Percentiles rank a stretch among this genome's conserved stretches.
phyloP scores from a whole-genome alignment of 345 rosid species.

The Cochlearia excelsa region DNA sequence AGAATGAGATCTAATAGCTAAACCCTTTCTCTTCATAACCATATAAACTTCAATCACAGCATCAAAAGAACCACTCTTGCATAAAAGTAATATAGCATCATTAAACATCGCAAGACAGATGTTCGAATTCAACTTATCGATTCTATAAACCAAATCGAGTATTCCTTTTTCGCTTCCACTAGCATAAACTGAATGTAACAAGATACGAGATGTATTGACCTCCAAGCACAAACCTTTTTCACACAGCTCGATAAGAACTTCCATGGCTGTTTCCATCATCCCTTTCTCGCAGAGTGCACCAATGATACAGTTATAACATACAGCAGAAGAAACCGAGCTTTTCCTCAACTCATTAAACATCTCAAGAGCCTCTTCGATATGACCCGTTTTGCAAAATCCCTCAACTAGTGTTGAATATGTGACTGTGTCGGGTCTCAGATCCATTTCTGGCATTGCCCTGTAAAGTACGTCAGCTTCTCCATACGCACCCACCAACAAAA shows the following conservation, averaged over 20 bases:
- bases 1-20: constrained; percentile 37
- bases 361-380: constrained; percentile 73
- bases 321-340: constrained; percentile 45
- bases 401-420: constrained; percentile 58
- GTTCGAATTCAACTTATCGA: constrained; percentile 42
- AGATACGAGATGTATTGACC: constrained; percentile 34
- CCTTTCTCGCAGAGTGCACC: constrained; percentile 58
- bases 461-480: constrained; percentile 65
- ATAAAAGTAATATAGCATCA: constrained; percentile 51
- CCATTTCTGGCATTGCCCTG: constrained; percentile 55
- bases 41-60: constrained; percentile 46
- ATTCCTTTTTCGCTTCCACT: constrained; percentile 49
- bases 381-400: constrained; percentile 57
- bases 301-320: constrained; percentile 59
- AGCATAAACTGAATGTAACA: constrained; percentile 45
- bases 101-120: constrained; percentile 40
- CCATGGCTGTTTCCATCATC: constrained; percentile 58
- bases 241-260: constrained; percentile 53
- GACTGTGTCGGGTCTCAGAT: constrained; percentile 52
- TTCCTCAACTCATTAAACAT: constrained; percentile 68
- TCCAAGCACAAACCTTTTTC: constrained; percentile 50
- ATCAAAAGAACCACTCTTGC: constrained; percentile 48
- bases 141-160: constrained; percentile 41
- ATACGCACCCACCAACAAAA: constrained; percentile 63
- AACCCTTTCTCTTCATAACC: constrained; percentile 48